Base-by-base conservation (phyloP, 345 rosid species). In the Aquilaria sinensis region DNA sequence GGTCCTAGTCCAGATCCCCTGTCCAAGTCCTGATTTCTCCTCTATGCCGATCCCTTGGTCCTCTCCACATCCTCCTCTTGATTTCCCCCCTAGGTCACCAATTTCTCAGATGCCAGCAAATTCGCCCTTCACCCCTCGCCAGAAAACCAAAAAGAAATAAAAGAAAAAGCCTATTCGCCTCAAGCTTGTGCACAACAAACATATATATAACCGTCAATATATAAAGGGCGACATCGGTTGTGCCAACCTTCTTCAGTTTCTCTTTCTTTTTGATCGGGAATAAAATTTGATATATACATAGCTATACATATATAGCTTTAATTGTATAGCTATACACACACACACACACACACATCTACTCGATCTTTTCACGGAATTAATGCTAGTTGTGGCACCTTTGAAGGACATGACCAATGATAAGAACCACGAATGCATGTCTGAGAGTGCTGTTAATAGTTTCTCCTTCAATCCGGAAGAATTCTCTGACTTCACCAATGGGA, bases 351-450 rank as follows among this genome's bases (percentile, higher is more conserved):
- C 30, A 32, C 33, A 32, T 10, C 14, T 15, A 33, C 41, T 62
- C 12, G 15, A 10, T n/a, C 54, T 60, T 12, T 30, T 16, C 23
- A 29, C 30, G 37, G 76, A 31, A 69, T 75, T 81, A 58, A 88
- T 94, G 99, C 81, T 90, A 51, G 91, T 95, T 60, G 85, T 83
- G 64, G 77, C 97, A 33, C 75, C 86, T 49, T 61, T 77, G 76
- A 70, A 75, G 69, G 67, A 64, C 76, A 45, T 73, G 47, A 61
- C 33, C 12, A 75, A 80, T 59, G 81, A 72, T 60, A 81, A 66
- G 49, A 69, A 59, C 67, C 72, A 81, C 58, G 79, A 78, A 58
- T 79, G 77, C 65, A 9, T 37, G 43, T 37, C 43, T 0, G 43
- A 37, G 43, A 37, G 43, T 9, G 8, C 4, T 37, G 73, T 68